Base-by-base conservation (phyloP, 2,329 filamentous ascomycete genomes). In the Talaromyces sp. region DNA sequence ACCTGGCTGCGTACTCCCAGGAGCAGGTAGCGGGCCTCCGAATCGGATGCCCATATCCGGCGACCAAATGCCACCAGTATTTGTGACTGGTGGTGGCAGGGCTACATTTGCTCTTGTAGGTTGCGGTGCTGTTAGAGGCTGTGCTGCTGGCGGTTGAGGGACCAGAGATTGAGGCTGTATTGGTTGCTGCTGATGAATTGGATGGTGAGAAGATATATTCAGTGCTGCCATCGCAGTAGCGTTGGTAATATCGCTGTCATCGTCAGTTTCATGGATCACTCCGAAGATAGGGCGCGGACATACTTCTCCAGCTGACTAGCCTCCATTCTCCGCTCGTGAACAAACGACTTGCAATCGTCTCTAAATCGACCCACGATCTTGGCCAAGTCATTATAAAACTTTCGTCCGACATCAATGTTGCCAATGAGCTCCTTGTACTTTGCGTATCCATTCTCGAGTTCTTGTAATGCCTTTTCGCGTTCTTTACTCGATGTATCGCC, bases 341-440 rank as follows among this genome's bases (percentile, higher is more conserved):
- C 90, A 83, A 96, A 98, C 1, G 85, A 86, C 69, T 86, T 86
- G 65, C 88, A 89, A 41, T 91, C 90, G 70, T 97, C 94, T 19
- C 93, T 85, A 75, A 97, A 98, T 10, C 89, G 84, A 43, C 88
- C 89, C 0, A 97, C 91, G 68, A 98, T 93, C 77, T 90, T 91
- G 56, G 90, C 91, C 4, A 99, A 84, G 73, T 98, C 93, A 70
- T 99, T 99, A 81, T 98, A 99, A 75, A 99, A 99, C 75, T 95
- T 97, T 62, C 94, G 85, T 0, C 92, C 95, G 0, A 90, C 91
- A 69, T 98, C 94, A 2, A 97, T 84, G 73, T 98, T 97, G 69
- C 87, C 91, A 65, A 97, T 88, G 64, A 98, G 92, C 76, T 99
- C 94, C 79, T 97, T 97, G 82, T 98, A 98, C 79, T 94, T 96